Conservation (phyloP, 23 red algal species). For the Cyanidioschyzon merolae region DNA sequence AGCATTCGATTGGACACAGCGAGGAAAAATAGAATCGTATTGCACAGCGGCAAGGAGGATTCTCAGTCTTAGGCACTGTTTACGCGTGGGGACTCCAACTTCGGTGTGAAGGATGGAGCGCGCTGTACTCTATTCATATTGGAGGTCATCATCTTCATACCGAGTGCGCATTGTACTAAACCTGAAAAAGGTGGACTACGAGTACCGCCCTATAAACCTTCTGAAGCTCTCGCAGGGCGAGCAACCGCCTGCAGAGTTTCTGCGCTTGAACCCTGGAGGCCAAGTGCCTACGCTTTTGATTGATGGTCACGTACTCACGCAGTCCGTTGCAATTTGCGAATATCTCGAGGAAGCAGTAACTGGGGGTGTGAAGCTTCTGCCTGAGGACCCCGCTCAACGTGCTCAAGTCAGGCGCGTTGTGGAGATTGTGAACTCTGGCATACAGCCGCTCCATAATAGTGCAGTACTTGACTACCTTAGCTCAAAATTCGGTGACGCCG, state of each 20-base stretch:
- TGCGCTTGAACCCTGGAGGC: constrained; percentile 22
- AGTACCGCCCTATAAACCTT: constrained; percentile 23
- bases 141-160: constrained; percentile 28
- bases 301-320: constrained; percentile 15
- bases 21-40: no score
- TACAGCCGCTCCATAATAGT: constrained; percentile 30
- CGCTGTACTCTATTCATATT: constrained; percentile 30
- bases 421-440: constrained; percentile 27
- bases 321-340: constrained; percentile 45
- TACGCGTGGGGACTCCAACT: no score
- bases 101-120: neutral
- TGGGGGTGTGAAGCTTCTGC: neutral
- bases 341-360: constrained; percentile 37
- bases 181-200: constrained; percentile 26
- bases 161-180: constrained; percentile 33
- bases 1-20: no score
- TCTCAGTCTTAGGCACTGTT: no score
- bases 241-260: neutral
- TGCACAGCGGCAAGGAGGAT: no score
- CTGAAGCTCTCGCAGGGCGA: neutral
- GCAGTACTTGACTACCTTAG: neutral
- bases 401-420: constrained; percentile 30
- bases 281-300: constrained; percentile 36
- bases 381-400: neutral
- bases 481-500: constrained; percentile 13